Evolutionary conservation across 345 rosid genomes (phyloP), one percentile per base, ranked within the genome.

Genomic region (Murraya paniculata): DNA sequence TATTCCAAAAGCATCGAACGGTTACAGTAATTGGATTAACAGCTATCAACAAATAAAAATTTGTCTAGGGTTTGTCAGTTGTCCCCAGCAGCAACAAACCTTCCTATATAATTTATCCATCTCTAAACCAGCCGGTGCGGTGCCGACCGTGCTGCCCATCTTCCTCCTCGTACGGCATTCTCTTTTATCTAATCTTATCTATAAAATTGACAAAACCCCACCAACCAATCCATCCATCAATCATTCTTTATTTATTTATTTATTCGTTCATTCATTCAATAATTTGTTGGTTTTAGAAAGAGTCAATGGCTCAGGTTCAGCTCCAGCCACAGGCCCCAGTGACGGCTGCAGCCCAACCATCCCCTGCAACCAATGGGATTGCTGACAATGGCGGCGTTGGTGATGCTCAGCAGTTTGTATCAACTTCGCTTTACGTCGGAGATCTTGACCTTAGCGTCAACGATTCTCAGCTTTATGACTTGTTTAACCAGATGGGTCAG

Each of bases 341-440:
- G 45, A 58, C 64, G 65, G 71, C 56, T 80, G 70, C 81, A 70
- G 64, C 71, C 31, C 68, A 75, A 5, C 45, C 57, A 1, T 18
- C 53, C 6, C 74, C 68, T 60, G 35, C 75, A 10, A 61, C 66
- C 21, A 86, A 85, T 33, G 87, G 79, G 6, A 64, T 81, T 59
- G 85, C 76, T 4, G 72, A 58, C 48, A 70, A 72, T 7, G 88
- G 77, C 9, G 60, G 68, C 9, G 83, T 53, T 5, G 84, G 28
- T 10, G 68, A 41, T 5, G 85, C 68, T 9, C 76, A 41, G 67
- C 91, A 85, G 78, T 80, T 88, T 45, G 81, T 82, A 68, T 77
- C 90, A 11, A 90, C 88, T 36, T 88, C 97, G 16, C 93, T 91
- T 72, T 93, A 91, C 57, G 92, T 93, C 1, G 97, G 95, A 64